Evolutionary conservation across 306 rosid genomes (phyloP).

Genomic region (Gynostemma pentaphyllum): DNA sequence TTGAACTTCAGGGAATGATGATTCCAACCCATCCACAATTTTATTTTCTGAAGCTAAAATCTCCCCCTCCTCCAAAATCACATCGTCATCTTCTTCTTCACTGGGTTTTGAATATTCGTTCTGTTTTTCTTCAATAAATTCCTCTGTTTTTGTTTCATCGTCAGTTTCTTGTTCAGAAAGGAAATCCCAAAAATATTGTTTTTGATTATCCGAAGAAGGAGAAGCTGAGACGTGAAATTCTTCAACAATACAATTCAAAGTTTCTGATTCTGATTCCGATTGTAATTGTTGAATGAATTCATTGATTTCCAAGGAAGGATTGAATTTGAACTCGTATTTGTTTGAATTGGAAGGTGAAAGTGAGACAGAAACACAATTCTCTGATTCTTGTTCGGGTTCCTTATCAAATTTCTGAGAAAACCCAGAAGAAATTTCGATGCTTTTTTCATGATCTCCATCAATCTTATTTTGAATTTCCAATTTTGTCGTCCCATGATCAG

Average conservation of each 20-base stretch:
- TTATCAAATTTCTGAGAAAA: no score
- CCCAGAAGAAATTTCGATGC: no score
- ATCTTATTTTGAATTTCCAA: not conserved
- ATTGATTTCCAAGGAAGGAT: not conserved
- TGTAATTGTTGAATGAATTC: not conserved
- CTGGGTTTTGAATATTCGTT: not conserved
- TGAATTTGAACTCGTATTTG: not conserved
- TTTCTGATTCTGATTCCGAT: not conserved
- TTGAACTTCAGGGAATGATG: no score
- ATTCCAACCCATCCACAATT: no score
- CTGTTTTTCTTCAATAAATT: not conserved
- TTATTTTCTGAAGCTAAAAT: no score
- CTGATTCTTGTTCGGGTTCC: no score
- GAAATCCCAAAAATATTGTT: not conserved
- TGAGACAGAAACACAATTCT: no score
- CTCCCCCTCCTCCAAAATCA: no score
- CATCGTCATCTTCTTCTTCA: not conserved
- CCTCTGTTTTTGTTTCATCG: no score
- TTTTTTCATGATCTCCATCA: not conserved
- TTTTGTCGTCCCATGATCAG: not conserved
- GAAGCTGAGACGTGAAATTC: not conserved
- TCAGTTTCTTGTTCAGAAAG: no score
- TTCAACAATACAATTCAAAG: not conserved
- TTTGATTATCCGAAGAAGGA: constrained; percentile 1
- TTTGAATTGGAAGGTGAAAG: not conserved